Evolutionary conservation across 2,329 filamentous ascomycete genomes (phyloP), one percentile per base, ranked within the genome.

Genomic region (Pseudopithomyces chartarum): DNA sequence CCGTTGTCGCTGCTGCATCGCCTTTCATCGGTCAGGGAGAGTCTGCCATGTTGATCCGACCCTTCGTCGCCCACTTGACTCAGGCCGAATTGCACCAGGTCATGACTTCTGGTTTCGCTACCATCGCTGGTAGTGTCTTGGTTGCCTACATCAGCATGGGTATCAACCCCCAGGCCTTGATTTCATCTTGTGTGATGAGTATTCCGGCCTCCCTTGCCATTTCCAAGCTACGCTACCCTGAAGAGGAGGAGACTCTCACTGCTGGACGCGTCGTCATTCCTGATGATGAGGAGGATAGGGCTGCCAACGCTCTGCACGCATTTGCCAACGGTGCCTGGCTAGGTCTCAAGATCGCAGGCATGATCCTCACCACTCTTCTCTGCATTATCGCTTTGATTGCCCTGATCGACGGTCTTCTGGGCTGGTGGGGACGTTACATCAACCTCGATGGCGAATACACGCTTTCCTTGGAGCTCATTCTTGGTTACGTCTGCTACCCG

Each of bases 11-110:
- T 33, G 90, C 93, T 33, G 92, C 93, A 10, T 96, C 92, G 0
- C 93, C 93, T 8, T 97, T 97, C 78, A 95, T 97, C 69, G 93
- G 93, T 8, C 92, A 96, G 80, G 92, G 93, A 70, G 93, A 97
- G 82, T 95, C 90, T 22, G 92, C 91, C 58, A 96, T 97, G 90
- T 80, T 97, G 69, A 92, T 97, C 76, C 87, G 88, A 53, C 92
- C 92, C 0, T 97, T 96, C 74, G 87, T 97, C 45, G 81, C 90
- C 11, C 88, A 95, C 75, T 85, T 97, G 70, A 97, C 93, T 60
- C 84, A 88, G 71, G 91, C 92, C 63, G 93, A 97, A 77, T 80
- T 97, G 56, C 93, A 97, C 76, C 92, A 97, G 79, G 84, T 97
- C 76, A 92, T 97, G 91, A 90, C 89, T 52, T 96, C 90, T 63